A percentile compares a stretch with the other conserved stretches of the same genome.
Evolutionary conservation across 495 filamentous ascomycete species (phyloP).

Genomic region (Delitschia confertaspora): DNA sequence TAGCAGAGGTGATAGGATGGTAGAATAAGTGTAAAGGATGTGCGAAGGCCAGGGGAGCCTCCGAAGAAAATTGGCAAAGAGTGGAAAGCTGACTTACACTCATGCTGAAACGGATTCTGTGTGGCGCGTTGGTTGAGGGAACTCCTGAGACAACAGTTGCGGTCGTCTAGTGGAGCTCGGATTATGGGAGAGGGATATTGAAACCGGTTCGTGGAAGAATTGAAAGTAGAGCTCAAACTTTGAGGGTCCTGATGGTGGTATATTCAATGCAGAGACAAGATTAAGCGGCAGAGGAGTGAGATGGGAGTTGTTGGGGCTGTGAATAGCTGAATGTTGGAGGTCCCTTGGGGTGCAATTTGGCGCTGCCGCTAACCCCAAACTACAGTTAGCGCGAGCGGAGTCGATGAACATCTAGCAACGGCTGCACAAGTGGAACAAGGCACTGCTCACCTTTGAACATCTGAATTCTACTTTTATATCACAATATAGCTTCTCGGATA

Average conservation of each 20-base stretch:
- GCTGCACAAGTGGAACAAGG: too few relatives aligned
- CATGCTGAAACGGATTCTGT: constrained; percentile 27
- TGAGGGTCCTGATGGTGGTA: not conserved
- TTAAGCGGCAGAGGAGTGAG: not conserved
- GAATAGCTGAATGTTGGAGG: not conserved
- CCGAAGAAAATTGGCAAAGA: not conserved
- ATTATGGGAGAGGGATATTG: too few relatives aligned
- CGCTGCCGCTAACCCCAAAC: too few relatives aligned
- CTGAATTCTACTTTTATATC: too few relatives aligned
- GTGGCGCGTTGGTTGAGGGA: constrained; percentile 16
- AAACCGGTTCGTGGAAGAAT: not conserved
- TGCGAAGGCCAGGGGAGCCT: not conserved
- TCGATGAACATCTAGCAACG: too few relatives aligned
- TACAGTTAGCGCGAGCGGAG: too few relatives aligned
- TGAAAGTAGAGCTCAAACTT: not conserved
- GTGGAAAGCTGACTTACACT: constrained; percentile 21
- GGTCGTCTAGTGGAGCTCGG: too few relatives aligned
- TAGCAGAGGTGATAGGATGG: constrained; percentile 10
- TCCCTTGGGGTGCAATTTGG: too few relatives aligned
- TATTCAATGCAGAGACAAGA: constrained; percentile 14
- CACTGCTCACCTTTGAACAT: too few relatives aligned
- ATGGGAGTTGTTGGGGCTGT: constrained; percentile 3
- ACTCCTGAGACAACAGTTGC: constrained; percentile 26
- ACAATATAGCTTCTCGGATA: too few relatives aligned
- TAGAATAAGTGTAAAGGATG: constrained; percentile 2